phyloP scores from a whole-genome alignment of 352 stramenopile species.

The Phytopythium cucurbitacearum region DNA sequence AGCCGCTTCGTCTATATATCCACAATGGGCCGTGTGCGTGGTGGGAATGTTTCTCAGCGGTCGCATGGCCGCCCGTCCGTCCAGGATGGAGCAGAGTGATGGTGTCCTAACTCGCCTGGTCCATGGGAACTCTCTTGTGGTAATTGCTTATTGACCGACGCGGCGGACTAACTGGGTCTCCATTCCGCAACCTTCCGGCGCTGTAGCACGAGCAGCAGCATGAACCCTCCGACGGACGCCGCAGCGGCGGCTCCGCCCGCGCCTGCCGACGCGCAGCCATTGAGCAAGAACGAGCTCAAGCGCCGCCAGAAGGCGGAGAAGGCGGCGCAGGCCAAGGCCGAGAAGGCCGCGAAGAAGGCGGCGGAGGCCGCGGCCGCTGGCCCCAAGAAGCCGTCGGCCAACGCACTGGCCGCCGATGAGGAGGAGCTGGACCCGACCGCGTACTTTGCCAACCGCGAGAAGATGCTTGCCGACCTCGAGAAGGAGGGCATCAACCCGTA shows the following conservation, averaged over 20 bases:
- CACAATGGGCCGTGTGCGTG: too few species aligned
- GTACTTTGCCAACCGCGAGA: constrained; percentile 97
- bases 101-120: too few species aligned
- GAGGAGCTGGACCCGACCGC: constrained; percentile 97
- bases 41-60: too few species aligned
- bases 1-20: too few species aligned
- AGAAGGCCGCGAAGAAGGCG: constrained; percentile 77
- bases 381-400: constrained; percentile 51
- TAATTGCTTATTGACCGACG: too few species aligned
- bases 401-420: constrained; percentile 61
- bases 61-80: too few species aligned
- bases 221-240: not conserved
- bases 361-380: constrained; percentile 61
- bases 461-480: constrained; percentile 88
- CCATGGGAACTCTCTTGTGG: too few species aligned
- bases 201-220: too few species aligned
- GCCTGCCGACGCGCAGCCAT: constrained; percentile 15
- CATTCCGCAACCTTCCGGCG: too few species aligned
- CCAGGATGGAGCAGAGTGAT: too few species aligned
- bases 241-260: constrained; percentile 10
- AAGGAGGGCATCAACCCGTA: constrained; percentile 93
- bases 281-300: constrained; percentile 99
- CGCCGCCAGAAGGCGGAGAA: constrained; percentile 96
- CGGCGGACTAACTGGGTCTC: too few species aligned
- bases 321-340: constrained; percentile 90